Evolutionary conservation across 805 yeast genomes (phyloP), one percentile per base, ranked within the genome.

Genomic region (Metschnikowia shivogae): DNA sequence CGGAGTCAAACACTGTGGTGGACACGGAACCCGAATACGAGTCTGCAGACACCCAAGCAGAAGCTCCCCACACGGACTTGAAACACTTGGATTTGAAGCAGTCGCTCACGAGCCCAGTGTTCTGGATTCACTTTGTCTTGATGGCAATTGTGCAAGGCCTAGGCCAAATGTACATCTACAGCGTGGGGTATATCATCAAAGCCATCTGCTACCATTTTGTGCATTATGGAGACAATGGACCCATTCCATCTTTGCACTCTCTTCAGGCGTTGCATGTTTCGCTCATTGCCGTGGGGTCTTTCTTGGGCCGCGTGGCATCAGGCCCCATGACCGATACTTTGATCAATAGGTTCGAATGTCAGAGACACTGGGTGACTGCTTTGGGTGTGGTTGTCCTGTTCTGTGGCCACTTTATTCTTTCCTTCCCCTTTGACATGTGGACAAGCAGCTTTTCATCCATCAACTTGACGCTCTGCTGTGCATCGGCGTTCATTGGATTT

Each of bases 141-240:
- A 57, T 65, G 47, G 56, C 68, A 1, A 48, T 64, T 13, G 50
- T 62, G n/a, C 70, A 65, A 50, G 70, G 70, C 6, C 53, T 65
- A 44, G 70, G 70, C 10, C 70, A 65, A 50, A 64, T 65, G 69
- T 65, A 65, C 48, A 65, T 65, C 10, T 65, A 59, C 44, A 61
- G 64, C 20, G 61, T 65, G 41, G 70, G 70, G 3, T 65, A 53
- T 39, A 53, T 65, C 11, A 43, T 63, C 20, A 62, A 64, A 47
- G 70, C 70, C 8, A 34, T 64, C 2, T 56, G 58, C 44, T 40
- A 44, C 34, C 41, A 32, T 20, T 43, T 19, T n/a, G 19, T 20
- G 3, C 45, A 39, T 13, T 30, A 20, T 7, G 29, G 14, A 13
- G 17, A 17, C 28, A 24, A 39, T 11, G 32, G 32, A 28, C 20